Percentiles rank a stretch among this genome's conserved stretches.
Evolutionary conservation across 1,284 basidiomycete species (phyloP).

Genomic region (Trichosporon faecale): DNA sequence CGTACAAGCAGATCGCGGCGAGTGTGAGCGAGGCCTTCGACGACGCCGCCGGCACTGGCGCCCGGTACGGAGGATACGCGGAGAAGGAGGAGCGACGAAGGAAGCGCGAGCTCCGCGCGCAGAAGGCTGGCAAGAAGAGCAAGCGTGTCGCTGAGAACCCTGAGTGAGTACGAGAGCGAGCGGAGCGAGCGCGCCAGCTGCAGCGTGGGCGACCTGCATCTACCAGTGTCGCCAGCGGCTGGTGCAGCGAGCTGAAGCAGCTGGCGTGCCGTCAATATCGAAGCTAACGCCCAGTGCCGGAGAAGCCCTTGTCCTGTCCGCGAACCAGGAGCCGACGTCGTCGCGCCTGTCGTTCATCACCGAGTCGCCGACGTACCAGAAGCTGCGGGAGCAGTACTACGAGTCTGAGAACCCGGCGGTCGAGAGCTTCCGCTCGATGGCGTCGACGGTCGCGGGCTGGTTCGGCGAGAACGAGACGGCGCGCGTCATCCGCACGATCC

Average conservation of each 20-base stretch:
- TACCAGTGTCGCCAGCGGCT: too few species aligned
- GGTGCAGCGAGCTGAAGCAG: too few species aligned
- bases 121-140: conserved; percentile 70
- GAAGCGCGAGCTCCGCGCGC: conserved; percentile 69
- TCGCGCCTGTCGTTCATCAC: conserved; percentile 59
- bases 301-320: conserved; percentile 74
- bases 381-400: conserved; percentile 67
- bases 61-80: conserved; percentile 89
- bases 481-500: conserved; percentile 84
- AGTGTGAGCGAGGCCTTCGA: conserved; percentile 89
- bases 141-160: conserved; percentile 65
- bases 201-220: too few species aligned
- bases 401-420: conserved; percentile 93
- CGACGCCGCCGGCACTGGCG: conserved; percentile 62
- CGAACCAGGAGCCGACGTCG: conserved; percentile 41
- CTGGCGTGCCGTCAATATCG: too few species aligned
- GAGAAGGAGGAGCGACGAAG: conserved; percentile 81
- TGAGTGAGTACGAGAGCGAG: conserved; percentile 60
- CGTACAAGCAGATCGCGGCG: conserved; percentile 87
- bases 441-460: conserved; percentile 75
- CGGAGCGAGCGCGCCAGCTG: too few species aligned
- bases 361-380: conserved; percentile 58
- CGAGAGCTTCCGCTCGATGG: conserved; percentile 74
- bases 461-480: conserved; percentile 99
- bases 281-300: conserved; percentile 64